Base-by-base conservation (phyloP, 257 asterid species). In the Oldenlandia corymbosa region DNA sequence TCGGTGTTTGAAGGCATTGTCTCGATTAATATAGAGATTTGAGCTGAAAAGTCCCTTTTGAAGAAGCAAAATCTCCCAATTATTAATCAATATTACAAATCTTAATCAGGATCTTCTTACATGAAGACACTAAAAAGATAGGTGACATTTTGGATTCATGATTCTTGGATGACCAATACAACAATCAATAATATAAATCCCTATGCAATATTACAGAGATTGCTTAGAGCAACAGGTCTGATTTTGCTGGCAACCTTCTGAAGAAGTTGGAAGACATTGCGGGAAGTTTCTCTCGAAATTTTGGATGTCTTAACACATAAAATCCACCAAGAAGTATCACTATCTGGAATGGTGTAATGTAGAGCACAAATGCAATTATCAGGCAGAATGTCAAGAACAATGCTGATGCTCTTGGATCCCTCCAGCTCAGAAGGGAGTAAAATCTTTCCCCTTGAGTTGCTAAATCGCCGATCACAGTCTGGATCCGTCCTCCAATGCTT, bases 381-480 rank as follows among this genome's bases (percentile, higher is more conserved):
- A 89, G 62, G 65, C 95, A 89, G 72, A 86, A 80, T 1, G 58
- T 55, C 48, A 79, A 79, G 65, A 89, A 89, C 70, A 89, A 67
- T 1, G 91, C 95, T 31, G 97, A 83, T 1, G 94, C 97, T 58
- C 95, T 75, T 5, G 97, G 84, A 51, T 89, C 97, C 55, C 97
- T 74, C 97, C 97, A 89, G 58, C 81, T 83, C 67, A 86, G 12
- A 26, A 89, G 69, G 5, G 86, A 73, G 53, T 79, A 76, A 0
- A 89, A 45, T 69, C 97, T 81, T 73, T 89, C 97, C 66, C 88
- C 94, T 67, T 89, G 97, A 77, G 84, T 81, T 0, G 97, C 97
- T 70, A 86, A 17, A 60, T 89, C 97, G 0, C 97, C 97, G 4
- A 89, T 57, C 77, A 84, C 89, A 0, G 72, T 79, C 71, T 86